Percentiles rank a stretch among this genome's conserved stretches.
phyloP scores from a whole-genome alignment of 2,329 filamentous ascomycete genomes.

The Neonectria faginata region DNA sequence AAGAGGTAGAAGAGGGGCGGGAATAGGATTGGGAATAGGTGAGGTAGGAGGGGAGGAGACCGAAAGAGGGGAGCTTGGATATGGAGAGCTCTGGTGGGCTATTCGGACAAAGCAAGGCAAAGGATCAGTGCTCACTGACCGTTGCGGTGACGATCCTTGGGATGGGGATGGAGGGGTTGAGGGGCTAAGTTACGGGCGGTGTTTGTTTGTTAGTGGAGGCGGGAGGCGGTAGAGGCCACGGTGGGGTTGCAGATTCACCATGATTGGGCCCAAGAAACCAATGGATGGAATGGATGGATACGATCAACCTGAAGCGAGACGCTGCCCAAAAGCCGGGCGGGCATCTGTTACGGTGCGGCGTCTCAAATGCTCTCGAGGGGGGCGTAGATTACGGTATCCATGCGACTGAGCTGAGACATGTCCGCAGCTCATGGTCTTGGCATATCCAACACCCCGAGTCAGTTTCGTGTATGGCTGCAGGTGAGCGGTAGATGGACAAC shows the following conservation, averaged over 20 bases:
- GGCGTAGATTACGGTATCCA: slow-evolving; percentile 5
- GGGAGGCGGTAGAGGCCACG: slow-evolving; percentile 7
- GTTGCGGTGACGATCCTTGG: slow-evolving; percentile 48
- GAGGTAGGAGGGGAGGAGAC: slow-evolving; percentile 28
- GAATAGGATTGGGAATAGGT: slow-evolving; percentile 17
- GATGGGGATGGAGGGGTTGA: slow-evolving; percentile 34
- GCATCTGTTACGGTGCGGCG: slow-evolving; percentile 8
- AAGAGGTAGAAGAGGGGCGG: slow-evolving; percentile 31
- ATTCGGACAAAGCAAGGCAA: slow-evolving; percentile 1
- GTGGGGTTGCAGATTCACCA: slow-evolving; percentile 12
- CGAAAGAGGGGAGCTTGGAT: slow-evolving; percentile 41
- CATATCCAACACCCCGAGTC: not conserved
- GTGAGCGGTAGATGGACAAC: not conserved
- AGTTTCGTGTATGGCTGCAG: not conserved
- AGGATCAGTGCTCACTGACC: not conserved
- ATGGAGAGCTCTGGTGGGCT: slow-evolving; percentile 33
- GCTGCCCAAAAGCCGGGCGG: slow-evolving; percentile 2
- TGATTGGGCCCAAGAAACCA: slow-evolving; percentile 20
- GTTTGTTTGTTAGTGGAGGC: slow-evolving; percentile 34
- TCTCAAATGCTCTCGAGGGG: not conserved
- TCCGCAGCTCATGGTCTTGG: not conserved
- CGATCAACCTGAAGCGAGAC: slow-evolving; percentile 6
- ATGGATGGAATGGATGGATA: slow-evolving; percentile 7
- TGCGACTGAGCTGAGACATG: slow-evolving; percentile 6
- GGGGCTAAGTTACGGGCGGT: slow-evolving; percentile 44